A percentile compares a stretch with the other conserved stretches of the same genome.
phyloP scores from a whole-genome alignment of 2,329 filamentous ascomycete genomes.

The Scedosporium dehoogii region DNA sequence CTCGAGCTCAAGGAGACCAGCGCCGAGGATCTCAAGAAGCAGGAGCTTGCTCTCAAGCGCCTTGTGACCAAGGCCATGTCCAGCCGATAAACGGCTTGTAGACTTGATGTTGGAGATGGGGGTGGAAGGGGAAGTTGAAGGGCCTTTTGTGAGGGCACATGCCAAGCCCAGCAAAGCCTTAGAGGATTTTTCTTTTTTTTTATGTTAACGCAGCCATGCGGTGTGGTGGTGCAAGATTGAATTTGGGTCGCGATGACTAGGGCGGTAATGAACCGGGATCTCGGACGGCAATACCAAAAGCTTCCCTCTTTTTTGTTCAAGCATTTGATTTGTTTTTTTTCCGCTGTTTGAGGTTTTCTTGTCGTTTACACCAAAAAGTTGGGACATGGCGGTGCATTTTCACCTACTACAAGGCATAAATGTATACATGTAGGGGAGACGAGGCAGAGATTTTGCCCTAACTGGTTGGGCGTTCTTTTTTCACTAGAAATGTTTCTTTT shows the following conservation, averaged over 20 bases:
- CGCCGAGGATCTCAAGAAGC: conserved; percentile 98
- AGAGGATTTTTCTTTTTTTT: conserved; percentile 14
- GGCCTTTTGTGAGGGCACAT: not conserved
- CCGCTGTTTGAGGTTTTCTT: not conserved
- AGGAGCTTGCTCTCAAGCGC: conserved; percentile 96
- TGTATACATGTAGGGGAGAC: not conserved
- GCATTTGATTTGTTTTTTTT: not conserved
- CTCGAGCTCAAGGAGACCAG: conserved; percentile 89
- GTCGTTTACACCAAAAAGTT: not conserved
- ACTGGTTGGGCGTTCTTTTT: not conserved
- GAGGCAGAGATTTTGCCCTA: not conserved
- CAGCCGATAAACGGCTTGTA: conserved; percentile 55
- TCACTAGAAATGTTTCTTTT: not conserved
- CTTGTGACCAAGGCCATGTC: conserved; percentile 98
- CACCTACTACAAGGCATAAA: not conserved
- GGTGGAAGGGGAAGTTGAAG: conserved; percentile 9
- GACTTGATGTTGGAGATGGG: conserved; percentile 9
- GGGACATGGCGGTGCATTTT: conserved; percentile 1
- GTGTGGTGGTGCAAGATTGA: not conserved
- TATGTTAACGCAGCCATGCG: conserved; percentile 9
- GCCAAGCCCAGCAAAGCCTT: not conserved
- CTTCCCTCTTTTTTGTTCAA: not conserved
- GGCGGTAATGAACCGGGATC: conserved; percentile 5
- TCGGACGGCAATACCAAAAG: conserved; percentile 6
- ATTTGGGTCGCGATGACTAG: conserved; percentile 1